Evolutionary conservation across 148 eudicot species (phyloP).

Genomic region (Vaccinium darrowii): DNA sequence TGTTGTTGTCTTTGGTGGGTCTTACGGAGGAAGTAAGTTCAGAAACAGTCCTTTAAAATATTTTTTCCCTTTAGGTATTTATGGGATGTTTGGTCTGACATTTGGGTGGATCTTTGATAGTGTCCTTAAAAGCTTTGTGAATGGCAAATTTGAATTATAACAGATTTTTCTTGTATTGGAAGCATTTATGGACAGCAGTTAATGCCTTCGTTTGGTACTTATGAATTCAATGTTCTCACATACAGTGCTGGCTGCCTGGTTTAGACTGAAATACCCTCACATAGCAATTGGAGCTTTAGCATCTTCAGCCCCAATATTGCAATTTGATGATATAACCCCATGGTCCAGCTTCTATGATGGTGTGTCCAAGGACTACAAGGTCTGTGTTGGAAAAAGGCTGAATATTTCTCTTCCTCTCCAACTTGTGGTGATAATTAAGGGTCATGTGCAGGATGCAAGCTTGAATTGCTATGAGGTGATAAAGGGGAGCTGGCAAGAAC

Average conservation of each 20-base stretch:
- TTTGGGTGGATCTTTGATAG: neutral
- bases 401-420: neutral
- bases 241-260: slow-evolving; percentile 55
- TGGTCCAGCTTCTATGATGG: slow-evolving; percentile 48
- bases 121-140: neutral
- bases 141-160: neutral
- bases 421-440: neutral
- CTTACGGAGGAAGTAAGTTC: slow-evolving; percentile 55
- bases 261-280: slow-evolving; percentile 52
- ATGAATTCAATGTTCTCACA: neutral
- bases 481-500: slow-evolving; percentile 47
- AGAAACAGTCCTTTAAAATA: neutral
- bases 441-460: slow-evolving; percentile 37
- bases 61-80: neutral
- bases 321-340: slow-evolving; percentile 37
- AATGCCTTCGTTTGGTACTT: neutral
- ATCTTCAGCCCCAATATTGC: slow-evolving; percentile 51
- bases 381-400: neutral
- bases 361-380: slow-evolving; percentile 50
- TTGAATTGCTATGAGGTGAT: slow-evolving; percentile 45
- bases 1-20: slow-evolving; percentile 53
- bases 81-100: neutral
- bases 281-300: slow-evolving; percentile 55
- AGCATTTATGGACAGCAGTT: slow-evolving; percentile 2
- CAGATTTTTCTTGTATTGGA: no score